Base-by-base conservation (phyloP, 495 filamentous ascomycete species). In the Aspergillus indologenus region DNA sequence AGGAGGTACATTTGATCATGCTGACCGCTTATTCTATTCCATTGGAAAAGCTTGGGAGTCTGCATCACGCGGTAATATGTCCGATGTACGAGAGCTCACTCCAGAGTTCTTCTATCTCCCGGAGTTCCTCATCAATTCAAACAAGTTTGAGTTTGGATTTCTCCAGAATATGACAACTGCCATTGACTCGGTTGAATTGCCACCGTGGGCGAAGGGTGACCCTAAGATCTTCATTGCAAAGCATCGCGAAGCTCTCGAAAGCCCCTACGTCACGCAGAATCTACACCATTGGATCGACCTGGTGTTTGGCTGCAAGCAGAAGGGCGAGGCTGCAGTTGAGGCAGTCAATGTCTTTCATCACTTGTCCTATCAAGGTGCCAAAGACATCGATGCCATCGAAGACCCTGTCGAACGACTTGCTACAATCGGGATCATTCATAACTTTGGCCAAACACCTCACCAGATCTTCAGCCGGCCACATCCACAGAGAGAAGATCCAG, bases 101-200 rank as follows among this genome's bases (percentile, higher is more conserved):
- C 94, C 94, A 2, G 94, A 98, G 63, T 98, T 98, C 72, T 98
- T 94, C 75, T 98, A 89, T 66, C 84, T 98, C 1, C 91, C 94
- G 0, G 95, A 98, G 52, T 97, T 98, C 62, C 75, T 98, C 3
- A 82, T 85, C 7, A 98, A 98, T 69, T 84, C 90, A 51, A 98
- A 98, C 66, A 83, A 83, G 19, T 98, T 92, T 69, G 92, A 98
- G 61, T 97, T 98, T 71, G 94, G 94, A 21, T 71, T 83, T 42
- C 85, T 90, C 18, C 94, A 97, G 73, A 90, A 89, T 26, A 84
- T 81, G 57, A 88, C 82, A 3, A 90, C 88, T 12, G 79, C 78
- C 7, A 92, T 98, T 47, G 87, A 96, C 67, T 84, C 87, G 46
- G 95, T 98, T 26, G 77, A 83, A 56, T 76, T 98, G 23, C 94